Evolutionary conservation across 148 eudicot genomes (phyloP), one percentile per base, ranked within the genome.

Genomic region (Cornus kousa): DNA sequence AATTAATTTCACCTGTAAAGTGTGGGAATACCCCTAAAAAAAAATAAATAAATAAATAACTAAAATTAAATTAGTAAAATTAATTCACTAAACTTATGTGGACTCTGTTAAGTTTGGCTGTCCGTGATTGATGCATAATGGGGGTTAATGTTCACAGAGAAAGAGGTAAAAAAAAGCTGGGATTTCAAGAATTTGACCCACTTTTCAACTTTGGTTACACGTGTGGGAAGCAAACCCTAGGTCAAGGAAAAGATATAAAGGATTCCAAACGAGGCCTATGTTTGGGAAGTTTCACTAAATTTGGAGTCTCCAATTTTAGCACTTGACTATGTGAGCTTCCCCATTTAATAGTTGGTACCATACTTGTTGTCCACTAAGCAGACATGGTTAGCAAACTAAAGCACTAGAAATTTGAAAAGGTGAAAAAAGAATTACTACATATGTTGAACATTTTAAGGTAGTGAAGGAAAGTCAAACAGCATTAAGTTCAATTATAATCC

Each of bases 141-240:
- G 22, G 68, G 55, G 32, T 40, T 7, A 28, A 37, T 11, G 39
- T 4, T 71, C 75, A 68, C 66, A 35, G 7, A 35, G 39, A 40
- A 40, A 40, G 68, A 80, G 77, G 80, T 72, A 32, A 39, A 39
- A 17, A 83, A 67, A 73, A 72, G 82, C 82, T 82, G 82, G 83
- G 85, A 71, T 71, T 84, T 86, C 83, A 84, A 84, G 84, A 87
- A 74, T 89, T 84, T 86, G 82, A 83, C 85, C 83, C 82, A 62
- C 46, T 68, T 76, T 69, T 59, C 59, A 79, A 79, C 73, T 75
- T 75, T 13, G 85, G 86, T 79, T 82, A 87, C 92, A 91, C 91
- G 94, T 82, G 75, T 85, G 95, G 90, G 83, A 82, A 83, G 85
- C 85, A 86, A 89, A 85, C 48, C 89, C 91, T 43, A 87, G 85